Conservation (phyloP, 306 rosid genomes). For the Cucurbita pepo region DNA sequence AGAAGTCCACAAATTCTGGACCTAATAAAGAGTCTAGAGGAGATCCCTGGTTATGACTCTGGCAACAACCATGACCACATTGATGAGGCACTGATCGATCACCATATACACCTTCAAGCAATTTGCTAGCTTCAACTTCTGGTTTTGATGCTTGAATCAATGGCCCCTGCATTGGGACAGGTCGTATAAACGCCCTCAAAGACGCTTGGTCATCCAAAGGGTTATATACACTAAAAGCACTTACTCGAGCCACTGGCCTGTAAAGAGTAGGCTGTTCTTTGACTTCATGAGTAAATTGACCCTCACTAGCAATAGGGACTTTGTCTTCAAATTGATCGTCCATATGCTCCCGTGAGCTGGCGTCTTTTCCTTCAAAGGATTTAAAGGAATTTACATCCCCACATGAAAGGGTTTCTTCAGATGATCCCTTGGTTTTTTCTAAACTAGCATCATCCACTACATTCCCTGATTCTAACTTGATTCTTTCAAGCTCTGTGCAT, state of each 20-base stretch:
- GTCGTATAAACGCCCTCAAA: conserved; percentile 23
- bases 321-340: conserved; percentile 38
- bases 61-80: conserved; percentile 79
- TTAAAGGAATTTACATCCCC: conserved; percentile 67
- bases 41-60: conserved; percentile 14
- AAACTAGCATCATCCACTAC: conserved; percentile 44
- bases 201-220: conserved; percentile 34
- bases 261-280: conserved; percentile 50
- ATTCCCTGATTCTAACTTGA: conserved; percentile 40
- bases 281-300: conserved; percentile 25
- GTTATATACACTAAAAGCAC: conserved; percentile 65
- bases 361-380: conserved; percentile 60
- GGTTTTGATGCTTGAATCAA: conserved; percentile 36
- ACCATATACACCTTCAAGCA: conserved; percentile 36
- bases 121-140: conserved; percentile 37
- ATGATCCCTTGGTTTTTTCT: conserved; percentile 74
- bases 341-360: conserved; percentile 33
- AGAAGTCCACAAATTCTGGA: conserved; percentile 70
- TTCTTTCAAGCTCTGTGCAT: conserved; percentile 33
- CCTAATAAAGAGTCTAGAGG: conserved; percentile 48
- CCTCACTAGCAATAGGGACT: conserved; percentile 23
- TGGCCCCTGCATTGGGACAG: conserved; percentile 56
- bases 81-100: conserved; percentile 40
- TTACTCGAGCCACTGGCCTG: conserved; percentile 62
- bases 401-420: conserved; percentile 76